phyloP scores from a whole-genome alignment of 1,284 basidiomycete species.

The Schizophyllum commune region DNA sequence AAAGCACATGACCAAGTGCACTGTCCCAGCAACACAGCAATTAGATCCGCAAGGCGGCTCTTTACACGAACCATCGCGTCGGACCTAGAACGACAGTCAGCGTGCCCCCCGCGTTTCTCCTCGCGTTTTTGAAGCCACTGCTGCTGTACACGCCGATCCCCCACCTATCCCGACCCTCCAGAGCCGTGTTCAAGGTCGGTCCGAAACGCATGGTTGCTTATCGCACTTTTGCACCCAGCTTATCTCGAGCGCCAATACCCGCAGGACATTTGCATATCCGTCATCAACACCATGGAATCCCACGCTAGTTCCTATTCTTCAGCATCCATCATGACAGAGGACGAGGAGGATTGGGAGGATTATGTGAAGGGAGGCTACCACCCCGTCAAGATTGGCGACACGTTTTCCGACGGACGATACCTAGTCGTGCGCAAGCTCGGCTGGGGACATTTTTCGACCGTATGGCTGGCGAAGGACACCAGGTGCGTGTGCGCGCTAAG shows the following conservation, averaged over 20 bases:
- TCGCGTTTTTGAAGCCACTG: background rate
- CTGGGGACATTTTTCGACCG: conserved; percentile 97
- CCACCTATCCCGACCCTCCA: background rate
- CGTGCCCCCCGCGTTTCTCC: background rate
- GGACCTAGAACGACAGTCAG: background rate
- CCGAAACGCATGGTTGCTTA: background rate
- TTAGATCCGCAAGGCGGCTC: background rate
- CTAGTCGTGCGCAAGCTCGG: conserved; percentile 92
- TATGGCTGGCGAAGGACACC: conserved; percentile 85
- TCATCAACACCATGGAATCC: background rate
- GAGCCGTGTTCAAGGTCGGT: background rate
- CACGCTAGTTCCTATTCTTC: conserved; percentile 32
- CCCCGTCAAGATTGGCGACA: conserved; percentile 92
- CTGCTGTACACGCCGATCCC: background rate
- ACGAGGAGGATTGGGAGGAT: conserved; percentile 77
- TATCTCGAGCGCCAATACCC: background rate
- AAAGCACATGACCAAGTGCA: background rate
- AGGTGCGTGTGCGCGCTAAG: conserved; percentile 47
- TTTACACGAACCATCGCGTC: background rate
- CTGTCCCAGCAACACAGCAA: background rate
- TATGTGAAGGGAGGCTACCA: conserved; percentile 93
- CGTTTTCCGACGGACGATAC: conserved; percentile 86
- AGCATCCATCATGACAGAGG: conserved; percentile 48
- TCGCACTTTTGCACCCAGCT: background rate
- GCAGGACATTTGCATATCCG: background rate